A percentile compares a stretch with the other conserved stretches of the same genome.
phyloP scores from a whole-genome alignment of 2,329 filamentous ascomycete species.

The Cercospora janseana region DNA sequence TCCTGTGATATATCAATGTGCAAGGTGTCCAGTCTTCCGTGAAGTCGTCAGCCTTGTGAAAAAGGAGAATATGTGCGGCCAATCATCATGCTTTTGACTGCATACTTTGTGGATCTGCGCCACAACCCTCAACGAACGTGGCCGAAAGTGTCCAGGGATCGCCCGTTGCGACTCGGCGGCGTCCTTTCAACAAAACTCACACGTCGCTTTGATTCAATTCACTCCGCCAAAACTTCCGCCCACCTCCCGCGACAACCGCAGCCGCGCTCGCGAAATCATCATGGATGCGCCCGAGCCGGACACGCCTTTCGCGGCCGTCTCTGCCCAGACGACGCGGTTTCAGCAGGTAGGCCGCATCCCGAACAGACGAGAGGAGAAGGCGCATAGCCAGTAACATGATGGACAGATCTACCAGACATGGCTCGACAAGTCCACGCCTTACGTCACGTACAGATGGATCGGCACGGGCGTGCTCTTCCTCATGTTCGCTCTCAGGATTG shows the following conservation, averaged over 20 bases:
- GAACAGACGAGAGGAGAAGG: background rate
- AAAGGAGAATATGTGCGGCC: too few relatives aligned
- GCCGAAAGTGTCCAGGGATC: too few relatives aligned
- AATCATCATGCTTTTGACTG: too few relatives aligned
- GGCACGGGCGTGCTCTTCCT: conserved; percentile 73
- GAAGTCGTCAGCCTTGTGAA: too few relatives aligned
- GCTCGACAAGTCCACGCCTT: conserved; percentile 90
- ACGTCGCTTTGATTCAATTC: too few relatives aligned
- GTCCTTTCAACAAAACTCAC: background rate
- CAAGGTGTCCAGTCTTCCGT: too few relatives aligned
- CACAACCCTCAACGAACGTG: too few relatives aligned
- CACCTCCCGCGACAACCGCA: background rate
- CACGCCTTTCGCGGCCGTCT: conserved; percentile 88
- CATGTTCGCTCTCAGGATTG: conserved; percentile 83
- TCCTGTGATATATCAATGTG: too few relatives aligned
- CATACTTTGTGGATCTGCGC: too few relatives aligned
- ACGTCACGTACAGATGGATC: conserved; percentile 83
- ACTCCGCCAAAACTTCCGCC: background rate
- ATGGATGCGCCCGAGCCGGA: conserved; percentile 91
- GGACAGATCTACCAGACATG: conserved; percentile 86
- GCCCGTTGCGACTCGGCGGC: too few relatives aligned
- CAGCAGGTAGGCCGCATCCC: conserved; percentile 58
- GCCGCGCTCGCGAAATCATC: background rate
- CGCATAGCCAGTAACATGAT: background rate
- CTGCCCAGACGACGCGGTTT: conserved; percentile 74